Base-by-base conservation (phyloP, 305 asterid genomes). In the Ruellia speciosa region DNA sequence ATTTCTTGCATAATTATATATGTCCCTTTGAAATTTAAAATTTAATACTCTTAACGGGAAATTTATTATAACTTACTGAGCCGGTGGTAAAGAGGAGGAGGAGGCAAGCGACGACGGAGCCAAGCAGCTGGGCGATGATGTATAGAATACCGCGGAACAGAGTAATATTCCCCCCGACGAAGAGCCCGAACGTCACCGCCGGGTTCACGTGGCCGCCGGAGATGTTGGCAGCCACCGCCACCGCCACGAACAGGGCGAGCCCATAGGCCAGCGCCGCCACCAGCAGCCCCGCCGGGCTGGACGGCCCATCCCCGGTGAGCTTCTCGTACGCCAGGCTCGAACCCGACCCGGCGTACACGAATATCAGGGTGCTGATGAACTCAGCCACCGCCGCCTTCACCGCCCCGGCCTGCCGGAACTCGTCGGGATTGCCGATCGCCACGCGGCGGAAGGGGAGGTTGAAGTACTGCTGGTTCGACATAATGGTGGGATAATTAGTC, bases 131-230 rank as follows among this genome's bases (percentile, higher is more conserved):
- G 10, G 75, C 75, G 40, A 65, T 60, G 46, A 59, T 64, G 61
- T 65, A 70, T 6, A 70, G 67, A 17, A 70, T 39, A 1, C 71
- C 65, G 19, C 75, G 67, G 64, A 70, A 70, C 15, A 79, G 75
- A 10, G 85, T 72, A 58, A 79, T 75, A 66, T 79, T 75, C 6
- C 85, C 85, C 12, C 85, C 85, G 19, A 79, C 58, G 17, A 79
- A 79, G 13, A 76, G 31, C 5, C 84, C 84, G 45, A 79, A 65
- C 0, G 75, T 70, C 31, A 70, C 75, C 16, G 75, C 71, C 13
- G 75, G 75, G 60, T 79, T 79, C 65, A 79, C 85, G 66, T 79
- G 85, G 35, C 85, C 85, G n/a, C 85, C 81, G 66, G 85, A 79
- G 43, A 79, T 79, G 76, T 79, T 79, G 14, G 81, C 79, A 11